phyloP scores from a whole-genome alignment of 2,329 filamentous ascomycete species.

The Paecilomyces sp. region DNA sequence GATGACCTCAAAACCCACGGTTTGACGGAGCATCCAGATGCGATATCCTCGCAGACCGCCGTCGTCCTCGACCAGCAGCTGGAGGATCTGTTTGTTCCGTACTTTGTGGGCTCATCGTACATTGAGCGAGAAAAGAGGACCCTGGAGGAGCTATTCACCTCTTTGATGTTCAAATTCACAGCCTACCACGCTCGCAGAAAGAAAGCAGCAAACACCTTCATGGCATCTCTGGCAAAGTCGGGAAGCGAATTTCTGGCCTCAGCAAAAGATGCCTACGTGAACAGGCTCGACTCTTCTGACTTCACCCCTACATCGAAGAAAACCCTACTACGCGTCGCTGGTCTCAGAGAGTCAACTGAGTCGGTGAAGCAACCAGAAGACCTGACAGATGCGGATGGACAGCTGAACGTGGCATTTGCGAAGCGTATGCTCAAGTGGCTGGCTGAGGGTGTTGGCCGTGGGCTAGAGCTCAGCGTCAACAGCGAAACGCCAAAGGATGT shows the following conservation, averaged over 20 bases:
- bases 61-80: constrained; percentile 61
- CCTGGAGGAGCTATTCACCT: constrained; percentile 78
- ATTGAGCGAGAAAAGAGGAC: constrained; percentile 59
- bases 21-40: constrained; percentile 88
- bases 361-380: constrained; percentile 71
- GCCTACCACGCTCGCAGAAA: constrained; percentile 78
- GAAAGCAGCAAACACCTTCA: constrained; percentile 84
- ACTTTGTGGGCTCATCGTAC: constrained; percentile 59
- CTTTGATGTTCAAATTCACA: constrained; percentile 90
- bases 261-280: constrained; percentile 85
- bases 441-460: constrained; percentile 85
- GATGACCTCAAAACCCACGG: constrained; percentile 94
- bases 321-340: constrained; percentile 84
- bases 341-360: constrained; percentile 62
- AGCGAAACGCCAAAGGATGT: constrained; percentile 93
- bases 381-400: constrained; percentile 82
- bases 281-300: constrained; percentile 80
- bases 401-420: constrained; percentile 74
- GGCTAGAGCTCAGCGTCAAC: constrained; percentile 79
- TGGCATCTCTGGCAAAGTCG: constrained; percentile 83
- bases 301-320: constrained; percentile 80
- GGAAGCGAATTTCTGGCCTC: constrained; percentile 82
- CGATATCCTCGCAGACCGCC: constrained; percentile 77
- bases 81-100: constrained; percentile 60
- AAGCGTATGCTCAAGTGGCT: constrained; percentile 98